These are phyloP conservation scores for Phytophthora pini DNA, from an alignment of 352 stramenopile genomes.

Conservation along the genomic window DNA sequence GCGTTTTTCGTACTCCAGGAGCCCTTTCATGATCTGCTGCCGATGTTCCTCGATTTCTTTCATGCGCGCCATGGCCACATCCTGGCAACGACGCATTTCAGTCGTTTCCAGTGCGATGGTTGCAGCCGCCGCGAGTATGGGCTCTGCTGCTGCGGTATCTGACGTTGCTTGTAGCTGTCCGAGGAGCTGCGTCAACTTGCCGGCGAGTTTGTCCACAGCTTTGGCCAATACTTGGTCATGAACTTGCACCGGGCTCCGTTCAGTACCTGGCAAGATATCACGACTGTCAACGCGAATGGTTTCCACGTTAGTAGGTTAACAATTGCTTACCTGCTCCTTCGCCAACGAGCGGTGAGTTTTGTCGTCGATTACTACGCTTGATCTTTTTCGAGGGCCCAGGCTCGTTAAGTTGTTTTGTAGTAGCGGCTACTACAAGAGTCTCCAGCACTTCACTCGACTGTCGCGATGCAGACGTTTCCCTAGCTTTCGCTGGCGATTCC, in stretches of 20 bases:
- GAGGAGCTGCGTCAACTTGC: constrained; percentile 53
- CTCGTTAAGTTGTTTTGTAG: constrained; percentile 11
- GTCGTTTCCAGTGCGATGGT: constrained; percentile 53
- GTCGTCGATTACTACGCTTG: constrained; percentile 19
- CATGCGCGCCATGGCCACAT: constrained; percentile 53
- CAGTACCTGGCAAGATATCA: constrained; percentile 5
- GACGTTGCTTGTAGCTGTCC: constrained; percentile 33
- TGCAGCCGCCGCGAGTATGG: constrained; percentile 38
- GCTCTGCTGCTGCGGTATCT: constrained; percentile 21
- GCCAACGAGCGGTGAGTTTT: constrained; percentile 2
- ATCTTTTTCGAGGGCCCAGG: constrained; percentile 17
- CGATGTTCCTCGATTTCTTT: constrained; percentile 70
- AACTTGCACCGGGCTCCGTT: constrained; percentile 42
- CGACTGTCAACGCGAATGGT: constrained; percentile 2
- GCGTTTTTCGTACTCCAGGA: constrained; percentile 64
- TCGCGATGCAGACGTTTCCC: neutral
- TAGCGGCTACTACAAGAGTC: constrained; percentile 28
- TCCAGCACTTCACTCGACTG: constrained; percentile 27
- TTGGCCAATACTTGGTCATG: constrained; percentile 67
- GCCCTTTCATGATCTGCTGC: constrained; percentile 63
- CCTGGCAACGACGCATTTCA: constrained; percentile 55
- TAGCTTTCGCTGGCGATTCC: neutral
- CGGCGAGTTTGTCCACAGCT: constrained; percentile 63
- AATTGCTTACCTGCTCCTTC: constrained; percentile 10
- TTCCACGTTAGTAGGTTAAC: neutral